A percentile compares a stretch with the other conserved stretches of the same genome.
Conservation (phyloP, 306 rosid genomes). For the Cucurbita ficifolia region DNA sequence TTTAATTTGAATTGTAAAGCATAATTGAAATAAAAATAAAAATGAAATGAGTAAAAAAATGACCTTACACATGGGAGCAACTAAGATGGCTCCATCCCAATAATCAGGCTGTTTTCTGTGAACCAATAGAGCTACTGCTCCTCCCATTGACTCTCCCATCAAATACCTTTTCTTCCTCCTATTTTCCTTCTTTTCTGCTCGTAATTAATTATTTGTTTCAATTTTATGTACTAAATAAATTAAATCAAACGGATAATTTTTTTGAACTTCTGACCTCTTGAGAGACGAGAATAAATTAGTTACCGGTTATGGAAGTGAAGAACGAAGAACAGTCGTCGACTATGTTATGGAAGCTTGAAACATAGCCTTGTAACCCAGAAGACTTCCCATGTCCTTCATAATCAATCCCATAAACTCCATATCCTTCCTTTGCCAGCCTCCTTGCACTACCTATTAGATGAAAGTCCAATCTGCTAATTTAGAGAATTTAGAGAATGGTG, state of each 20-base stretch:
- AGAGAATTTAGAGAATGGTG: too few species aligned
- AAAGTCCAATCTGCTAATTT: too few species aligned
- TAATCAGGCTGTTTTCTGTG: constrained; percentile 43
- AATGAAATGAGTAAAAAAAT: background rate
- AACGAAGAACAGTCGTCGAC: constrained; percentile 37
- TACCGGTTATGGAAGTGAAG: constrained; percentile 48
- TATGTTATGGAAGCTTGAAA: constrained; percentile 32
- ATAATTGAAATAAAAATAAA: too few species aligned
- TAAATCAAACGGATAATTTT: too few species aligned
- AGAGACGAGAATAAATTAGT: background rate
- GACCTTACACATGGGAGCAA: constrained; percentile 98
- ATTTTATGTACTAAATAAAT: too few species aligned
- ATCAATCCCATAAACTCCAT: constrained; percentile 63
- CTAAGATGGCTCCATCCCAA: constrained; percentile 94
- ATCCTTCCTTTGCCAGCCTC: constrained; percentile 54
- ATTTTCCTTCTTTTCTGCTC: constrained; percentile 43
- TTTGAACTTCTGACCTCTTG: too few species aligned
- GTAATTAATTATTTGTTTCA: too few species aligned
- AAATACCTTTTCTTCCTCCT: constrained; percentile 47
- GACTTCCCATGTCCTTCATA: constrained; percentile 98
- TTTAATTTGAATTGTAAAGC: too few species aligned
- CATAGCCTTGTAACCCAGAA: constrained; percentile 44
- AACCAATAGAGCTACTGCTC: constrained; percentile 61
- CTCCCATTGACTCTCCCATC: constrained; percentile 96
- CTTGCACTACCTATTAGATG: constrained; percentile 63